phyloP scores from a whole-genome alignment of 148 eudicot genomes.

The Vaccinium darrowii region DNA sequence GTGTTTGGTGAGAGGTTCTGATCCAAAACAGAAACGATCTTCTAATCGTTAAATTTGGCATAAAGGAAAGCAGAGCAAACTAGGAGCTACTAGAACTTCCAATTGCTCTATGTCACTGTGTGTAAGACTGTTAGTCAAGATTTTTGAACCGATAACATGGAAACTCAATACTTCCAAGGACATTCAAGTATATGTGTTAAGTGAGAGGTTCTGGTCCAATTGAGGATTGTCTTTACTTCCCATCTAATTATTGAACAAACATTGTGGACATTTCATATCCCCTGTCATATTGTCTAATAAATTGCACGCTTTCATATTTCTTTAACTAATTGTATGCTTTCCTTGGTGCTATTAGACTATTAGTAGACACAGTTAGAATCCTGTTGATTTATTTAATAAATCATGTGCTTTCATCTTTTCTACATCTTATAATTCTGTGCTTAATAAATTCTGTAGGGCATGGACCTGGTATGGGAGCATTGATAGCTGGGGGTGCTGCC shows the following conservation, averaged over 20 bases:
- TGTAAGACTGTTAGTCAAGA: not conserved
- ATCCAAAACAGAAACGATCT: not conserved
- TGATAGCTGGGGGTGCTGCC: slow-evolving; percentile 66
- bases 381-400: not conserved
- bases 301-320: not conserved
- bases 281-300: not conserved
- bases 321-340: not conserved
- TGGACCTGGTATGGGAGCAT: slow-evolving; percentile 36
- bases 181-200: not conserved
- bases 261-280: not conserved
- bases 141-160: not conserved
- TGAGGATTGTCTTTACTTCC: not conserved
- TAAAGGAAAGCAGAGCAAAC: not conserved
- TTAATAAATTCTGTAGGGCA: slow-evolving; percentile 21
- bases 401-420: not conserved
- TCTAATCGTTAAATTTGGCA: not conserved
- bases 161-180: not conserved
- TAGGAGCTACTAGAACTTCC: not conserved
- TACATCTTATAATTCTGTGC: not conserved
- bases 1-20: not conserved
- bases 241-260: not conserved
- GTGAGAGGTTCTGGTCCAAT: not conserved
- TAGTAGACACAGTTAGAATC: not conserved
- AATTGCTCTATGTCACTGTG: not conserved
- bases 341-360: not conserved